Base-by-base conservation (phyloP, 1,284 basidiomycete genomes). In the Meripilus lineatus region DNA sequence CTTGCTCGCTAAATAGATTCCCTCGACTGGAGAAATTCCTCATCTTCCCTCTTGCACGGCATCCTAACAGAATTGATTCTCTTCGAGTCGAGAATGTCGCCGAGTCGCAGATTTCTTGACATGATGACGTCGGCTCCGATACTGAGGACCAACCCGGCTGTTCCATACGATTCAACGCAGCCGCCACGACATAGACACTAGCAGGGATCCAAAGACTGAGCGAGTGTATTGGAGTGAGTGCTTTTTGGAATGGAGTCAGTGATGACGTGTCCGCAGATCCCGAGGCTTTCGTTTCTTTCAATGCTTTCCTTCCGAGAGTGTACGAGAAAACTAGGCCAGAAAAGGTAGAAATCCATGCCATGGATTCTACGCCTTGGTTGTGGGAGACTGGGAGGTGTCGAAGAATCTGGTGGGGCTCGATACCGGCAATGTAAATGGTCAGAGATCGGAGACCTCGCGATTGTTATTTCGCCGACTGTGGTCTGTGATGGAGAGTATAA, bases 81-180 rank as follows among this genome's bases (percentile, higher is more conserved):
- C 13, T 20, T 21, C 40, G 23, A 14, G 47, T 46, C 28, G 48
- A 30, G n/a, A n/a, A n/a, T n/a, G n/a, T n/a, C n/a, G n/a, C n/a
- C n/a, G n/a, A n/a, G n/a, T n/a, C n/a, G n/a, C n/a, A n/a, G n/a
- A n/a, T n/a, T n/a, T n/a, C n/a, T n/a, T n/a, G n/a, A n/a, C n/a
- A n/a, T n/a, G n/a, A n/a, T n/a, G n/a, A n/a, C n/a, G n/a, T n/a
- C n/a, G n/a, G n/a, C 1, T 33, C 40, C 35, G 24, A 46, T 15
- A 45, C 38, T 21, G n/a, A 28, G 40, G 45, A 46, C 49, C 49
- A 50, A 23, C 48, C 49, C 2, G 43, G 49, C 49, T 50, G 49
- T 25, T 48, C 40, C 39, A 50, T n/a, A 6, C 33, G 24, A 14
- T 26, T 38, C 14, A 42, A 25, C 5, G 40, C 49, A 14, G 47